Evolutionary conservation across 2,329 filamentous ascomycete species (phyloP).

Genomic region (Pseudofabraea citricarpa): DNA sequence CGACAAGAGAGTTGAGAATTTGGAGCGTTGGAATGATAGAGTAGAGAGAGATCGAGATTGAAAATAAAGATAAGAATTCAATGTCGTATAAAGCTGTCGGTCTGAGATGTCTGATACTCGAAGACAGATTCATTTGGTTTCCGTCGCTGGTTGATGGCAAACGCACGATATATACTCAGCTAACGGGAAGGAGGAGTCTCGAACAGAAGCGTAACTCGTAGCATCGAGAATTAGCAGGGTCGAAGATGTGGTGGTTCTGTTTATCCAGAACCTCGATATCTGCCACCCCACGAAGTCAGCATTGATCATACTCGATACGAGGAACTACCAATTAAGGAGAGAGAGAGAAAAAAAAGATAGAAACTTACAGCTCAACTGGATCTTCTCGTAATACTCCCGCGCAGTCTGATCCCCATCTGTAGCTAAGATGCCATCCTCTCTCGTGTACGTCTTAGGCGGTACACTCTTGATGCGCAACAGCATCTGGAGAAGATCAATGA

Average conservation of each 20-base stretch:
- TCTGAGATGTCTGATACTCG: no score
- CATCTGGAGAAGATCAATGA: slow-evolving; percentile 57
- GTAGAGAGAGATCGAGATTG: no score
- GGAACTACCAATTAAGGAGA: no score
- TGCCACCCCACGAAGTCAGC: slow-evolving; percentile 12
- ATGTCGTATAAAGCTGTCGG: no score
- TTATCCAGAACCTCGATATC: slow-evolving; percentile 25
- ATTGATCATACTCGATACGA: no score
- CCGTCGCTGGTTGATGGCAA: neutral
- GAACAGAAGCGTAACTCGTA: slow-evolving; percentile 47
- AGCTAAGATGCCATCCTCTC: slow-evolving; percentile 36
- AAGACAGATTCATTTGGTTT: no score
- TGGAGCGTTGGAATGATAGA: no score
- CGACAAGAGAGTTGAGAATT: no score
- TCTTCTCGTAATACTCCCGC: slow-evolving; percentile 47
- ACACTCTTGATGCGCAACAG: slow-evolving; percentile 56
- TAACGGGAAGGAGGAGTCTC: slow-evolving; percentile 35
- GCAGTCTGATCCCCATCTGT: slow-evolving; percentile 41
- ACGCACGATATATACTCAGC: neutral
- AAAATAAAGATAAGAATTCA: no score
- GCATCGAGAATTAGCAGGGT: slow-evolving; percentile 38
- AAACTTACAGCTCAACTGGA: slow-evolving; percentile 53
- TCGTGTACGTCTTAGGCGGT: slow-evolving; percentile 45
- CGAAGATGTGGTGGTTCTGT: slow-evolving; percentile 23
- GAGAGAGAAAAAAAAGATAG: neutral